These are phyloP conservation scores for Graphium sp. DNA, from an alignment of 2,329 filamentous ascomycete species.

Conservation along the genomic window DNA sequence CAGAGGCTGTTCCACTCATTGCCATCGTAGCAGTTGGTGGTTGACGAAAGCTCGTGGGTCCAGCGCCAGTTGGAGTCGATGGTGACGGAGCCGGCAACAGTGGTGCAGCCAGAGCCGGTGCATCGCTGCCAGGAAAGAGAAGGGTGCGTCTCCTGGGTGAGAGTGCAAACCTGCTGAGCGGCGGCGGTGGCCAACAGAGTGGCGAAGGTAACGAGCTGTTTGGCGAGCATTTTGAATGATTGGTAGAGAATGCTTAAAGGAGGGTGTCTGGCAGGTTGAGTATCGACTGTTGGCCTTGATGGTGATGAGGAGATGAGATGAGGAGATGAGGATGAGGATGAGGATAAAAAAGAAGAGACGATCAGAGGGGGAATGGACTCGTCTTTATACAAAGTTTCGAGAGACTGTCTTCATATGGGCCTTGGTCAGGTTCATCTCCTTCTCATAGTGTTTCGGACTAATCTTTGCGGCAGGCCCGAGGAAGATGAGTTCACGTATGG, in stretches of 20 bases:
- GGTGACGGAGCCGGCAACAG: constrained; percentile 30
- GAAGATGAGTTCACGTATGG: too few species aligned
- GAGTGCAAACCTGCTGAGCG: constrained; percentile 33
- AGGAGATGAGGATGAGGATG: too few species aligned
- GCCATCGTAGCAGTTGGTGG: constrained; percentile 39
- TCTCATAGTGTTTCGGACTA: too few species aligned
- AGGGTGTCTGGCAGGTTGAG: too few species aligned
- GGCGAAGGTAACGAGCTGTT: constrained; percentile 13
- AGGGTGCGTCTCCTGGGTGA: constrained; percentile 32
- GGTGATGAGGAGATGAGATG: too few species aligned
- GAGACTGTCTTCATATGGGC: too few species aligned
- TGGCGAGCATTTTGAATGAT: constrained; percentile 6
- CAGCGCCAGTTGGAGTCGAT: constrained; percentile 47
- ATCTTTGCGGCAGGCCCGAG: too few species aligned
- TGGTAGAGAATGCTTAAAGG: constrained; percentile 3
- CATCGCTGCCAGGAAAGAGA: constrained; percentile 35
- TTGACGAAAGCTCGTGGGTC: constrained; percentile 28
- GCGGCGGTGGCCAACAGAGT: constrained; percentile 22
- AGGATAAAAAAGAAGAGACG: too few species aligned
- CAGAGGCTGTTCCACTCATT: constrained; percentile 29
- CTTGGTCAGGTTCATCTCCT: too few species aligned
- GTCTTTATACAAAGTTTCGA: too few species aligned
- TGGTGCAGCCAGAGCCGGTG: constrained; percentile 31
- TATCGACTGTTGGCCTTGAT: too few species aligned
- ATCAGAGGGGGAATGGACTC: too few species aligned